Percentiles rank a stretch among this genome's conserved stretches.
phyloP scores from a whole-genome alignment of 1,284 basidiomycete species.

The Erythrobasidium hasegawianum region DNA sequence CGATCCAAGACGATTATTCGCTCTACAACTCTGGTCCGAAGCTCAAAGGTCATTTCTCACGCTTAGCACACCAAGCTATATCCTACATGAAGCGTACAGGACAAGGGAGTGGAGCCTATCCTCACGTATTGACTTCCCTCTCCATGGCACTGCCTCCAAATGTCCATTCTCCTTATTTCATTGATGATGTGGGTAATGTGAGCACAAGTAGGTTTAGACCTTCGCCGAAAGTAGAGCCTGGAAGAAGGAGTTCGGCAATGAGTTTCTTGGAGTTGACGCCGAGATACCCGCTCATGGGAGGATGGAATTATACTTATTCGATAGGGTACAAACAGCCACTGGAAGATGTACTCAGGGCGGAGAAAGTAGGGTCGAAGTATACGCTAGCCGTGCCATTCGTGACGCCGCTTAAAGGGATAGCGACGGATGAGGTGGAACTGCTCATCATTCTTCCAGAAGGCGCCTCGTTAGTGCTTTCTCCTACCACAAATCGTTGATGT shows the following conservation, averaged over 20 bases:
- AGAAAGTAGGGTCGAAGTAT: slow-evolving; percentile 62
- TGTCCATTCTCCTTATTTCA: slow-evolving; percentile 76
- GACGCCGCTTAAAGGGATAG: slow-evolving; percentile 72
- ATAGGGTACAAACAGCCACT: slow-evolving; percentile 87
- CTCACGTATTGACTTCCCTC: slow-evolving; percentile 69
- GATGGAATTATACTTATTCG: slow-evolving; percentile 96
- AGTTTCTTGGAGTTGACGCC: slow-evolving; percentile 69
- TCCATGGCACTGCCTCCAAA: slow-evolving; percentile 74
- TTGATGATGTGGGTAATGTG: slow-evolving; percentile 90
- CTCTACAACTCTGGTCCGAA: slow-evolving; percentile 81
- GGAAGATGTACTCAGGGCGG: slow-evolving; percentile 55
- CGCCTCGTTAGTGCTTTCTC: slow-evolving; percentile 64
- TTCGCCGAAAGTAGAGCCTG: slow-evolving; percentile 59
- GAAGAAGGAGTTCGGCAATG: slow-evolving; percentile 48
- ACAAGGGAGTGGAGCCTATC: slow-evolving; percentile 36
- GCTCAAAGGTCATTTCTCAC: slow-evolving; percentile 95
- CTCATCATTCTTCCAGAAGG: slow-evolving; percentile 87
- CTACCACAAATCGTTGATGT: too few relatives aligned
- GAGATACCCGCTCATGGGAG: slow-evolving; percentile 87
- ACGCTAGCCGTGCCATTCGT: slow-evolving; percentile 80
- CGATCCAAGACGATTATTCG: slow-evolving; percentile 81
- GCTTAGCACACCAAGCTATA: slow-evolving; percentile 77
- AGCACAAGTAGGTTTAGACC: slow-evolving; percentile 83
- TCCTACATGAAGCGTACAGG: slow-evolving; percentile 60
- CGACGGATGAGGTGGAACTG: slow-evolving; percentile 74